These are phyloP conservation scores for Byssoonygena ceratinophila DNA, from an alignment of 2,329 filamentous ascomycete species.

Conservation along the genomic window DNA sequence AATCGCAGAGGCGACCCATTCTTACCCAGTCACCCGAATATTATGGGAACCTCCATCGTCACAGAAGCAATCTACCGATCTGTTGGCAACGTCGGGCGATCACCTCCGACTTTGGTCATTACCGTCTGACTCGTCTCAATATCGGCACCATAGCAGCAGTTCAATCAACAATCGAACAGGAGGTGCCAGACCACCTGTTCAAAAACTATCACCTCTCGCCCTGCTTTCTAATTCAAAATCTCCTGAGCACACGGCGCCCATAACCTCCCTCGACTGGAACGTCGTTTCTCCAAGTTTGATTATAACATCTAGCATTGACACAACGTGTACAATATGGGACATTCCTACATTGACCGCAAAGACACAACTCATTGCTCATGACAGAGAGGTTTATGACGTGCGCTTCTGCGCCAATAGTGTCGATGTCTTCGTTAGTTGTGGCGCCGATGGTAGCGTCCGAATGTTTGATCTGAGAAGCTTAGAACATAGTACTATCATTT, in stretches of 20 bases:
- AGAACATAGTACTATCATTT: constrained; percentile 98
- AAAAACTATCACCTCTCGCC: constrained; percentile 83
- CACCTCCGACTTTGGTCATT: constrained; percentile 90
- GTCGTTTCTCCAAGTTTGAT: constrained; percentile 92
- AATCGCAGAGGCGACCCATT: constrained; percentile 91
- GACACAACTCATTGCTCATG: constrained; percentile 94
- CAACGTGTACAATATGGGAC: constrained; percentile 98
- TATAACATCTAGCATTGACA: constrained; percentile 97
- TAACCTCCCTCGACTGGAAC: constrained; percentile 97
- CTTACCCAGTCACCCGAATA: constrained; percentile 90
- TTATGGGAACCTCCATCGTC: constrained; percentile 93
- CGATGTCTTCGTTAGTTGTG: constrained; percentile 97
- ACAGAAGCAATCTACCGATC: constrained; percentile 88
- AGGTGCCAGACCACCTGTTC: constrained; percentile 52
- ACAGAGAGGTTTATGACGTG: constrained; percentile 98
- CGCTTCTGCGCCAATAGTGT: constrained; percentile 96
- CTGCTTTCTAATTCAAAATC: constrained; percentile 96
- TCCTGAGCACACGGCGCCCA: constrained; percentile 89
- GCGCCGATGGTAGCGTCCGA: constrained; percentile 90
- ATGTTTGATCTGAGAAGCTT: constrained; percentile 97
- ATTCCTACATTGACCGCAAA: constrained; percentile 96
- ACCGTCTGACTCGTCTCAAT: constrained; percentile 43
- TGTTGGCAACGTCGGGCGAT: constrained; percentile 89
- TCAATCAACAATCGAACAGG: constrained; percentile 58
- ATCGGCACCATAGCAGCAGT: constrained; percentile 51